Base-by-base conservation (phyloP, 768 basidiomycete species). In the Lactarius hatsudake region DNA sequence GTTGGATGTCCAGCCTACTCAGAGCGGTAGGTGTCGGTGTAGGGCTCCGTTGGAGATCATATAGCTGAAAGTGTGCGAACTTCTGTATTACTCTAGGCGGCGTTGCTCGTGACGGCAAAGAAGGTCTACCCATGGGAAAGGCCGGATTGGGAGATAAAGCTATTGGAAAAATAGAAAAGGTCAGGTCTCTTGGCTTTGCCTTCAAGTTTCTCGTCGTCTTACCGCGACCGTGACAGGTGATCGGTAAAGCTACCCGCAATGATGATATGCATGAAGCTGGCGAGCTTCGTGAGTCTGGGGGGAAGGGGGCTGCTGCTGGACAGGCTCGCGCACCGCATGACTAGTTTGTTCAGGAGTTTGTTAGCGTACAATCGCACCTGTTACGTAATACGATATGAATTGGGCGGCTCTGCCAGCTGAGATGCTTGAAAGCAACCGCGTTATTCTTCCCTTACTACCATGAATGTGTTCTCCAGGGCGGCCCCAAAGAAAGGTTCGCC, bases 111-210 rank as follows among this genome's bases (percentile, higher is more conserved):
- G 79, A 73, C 53, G 79, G 77, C 2, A 67, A 72, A 20, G 72
- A 75, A 2, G 73, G 79, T 59, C 38, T 77, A 26, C 77, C 80
- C 0, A 73, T 77, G 69, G 79, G 79, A 5, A 80, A 83, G 32
- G 79, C 83, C 34, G 78, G 71, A 32, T 23, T 83, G 0, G 74
- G 79, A 9, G 87, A 88, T 75, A 87, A 84, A 74, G 65, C 86
- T 26, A 69, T 86, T 42, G 86, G 87, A 3, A 87, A 87, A 77
- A 78, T 82, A 0, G 79, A 87, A 71, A 81, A 87, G 80, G 86
- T 85, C 17, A 2, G 72, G 45, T 62, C 48, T 32, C 28, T 40
- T 62, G 7, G 15, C 13, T 42, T 17, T 4, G 2, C 23, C 9
- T 30, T 34, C 34, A 9, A 34, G 34, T 34, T 64, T 26, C 3